Conservation (phyloP, 164 flowering plant species). For the Vitis cinerea region DNA sequence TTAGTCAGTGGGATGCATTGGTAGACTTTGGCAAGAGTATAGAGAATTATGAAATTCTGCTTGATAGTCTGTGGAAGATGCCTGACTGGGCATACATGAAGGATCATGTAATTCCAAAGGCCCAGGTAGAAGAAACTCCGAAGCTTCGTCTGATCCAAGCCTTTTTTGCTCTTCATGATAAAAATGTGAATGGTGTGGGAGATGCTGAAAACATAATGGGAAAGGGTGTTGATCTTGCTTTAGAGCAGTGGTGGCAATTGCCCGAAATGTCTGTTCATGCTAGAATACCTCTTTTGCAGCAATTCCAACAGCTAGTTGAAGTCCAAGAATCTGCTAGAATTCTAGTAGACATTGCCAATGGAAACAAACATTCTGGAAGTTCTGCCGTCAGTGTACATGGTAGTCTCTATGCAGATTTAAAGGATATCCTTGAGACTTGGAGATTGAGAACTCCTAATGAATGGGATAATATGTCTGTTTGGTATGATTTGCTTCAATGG, state of each 20-base stretch:
- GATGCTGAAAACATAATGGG: constrained; percentile 89
- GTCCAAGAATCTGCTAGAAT: constrained; percentile 90
- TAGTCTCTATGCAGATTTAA: constrained; percentile 84
- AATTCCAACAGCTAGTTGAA: constrained; percentile 90
- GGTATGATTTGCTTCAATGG: constrained; percentile 99
- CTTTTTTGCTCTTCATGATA: constrained; percentile 87
- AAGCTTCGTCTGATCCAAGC: constrained; percentile 82
- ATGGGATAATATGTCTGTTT: constrained; percentile 95
- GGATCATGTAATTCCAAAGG: constrained; percentile 82
- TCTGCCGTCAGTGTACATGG: constrained; percentile 66
- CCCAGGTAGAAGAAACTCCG: constrained; percentile 90
- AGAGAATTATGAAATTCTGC: constrained; percentile 82
- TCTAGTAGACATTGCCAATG: constrained; percentile 82
- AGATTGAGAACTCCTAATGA: constrained; percentile 96
- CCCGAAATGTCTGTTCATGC: constrained; percentile 95
- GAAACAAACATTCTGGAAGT: constrained; percentile 71
- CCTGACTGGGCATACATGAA: constrained; percentile 91
- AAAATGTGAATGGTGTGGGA: constrained; percentile 71
- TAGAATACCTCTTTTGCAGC: constrained; percentile 84
- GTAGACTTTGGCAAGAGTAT: constrained; percentile 79
- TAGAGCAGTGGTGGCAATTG: constrained; percentile 96
- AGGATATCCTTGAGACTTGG: constrained; percentile 99
- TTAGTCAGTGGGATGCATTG: constrained; percentile 92
- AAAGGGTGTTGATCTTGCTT: constrained; percentile 86
- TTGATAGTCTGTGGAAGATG: constrained; percentile 85